Evolutionary conservation across 495 filamentous ascomycete species (phyloP), one percentile per base, ranked within the genome.

Genomic region (Xylaria acuta): DNA sequence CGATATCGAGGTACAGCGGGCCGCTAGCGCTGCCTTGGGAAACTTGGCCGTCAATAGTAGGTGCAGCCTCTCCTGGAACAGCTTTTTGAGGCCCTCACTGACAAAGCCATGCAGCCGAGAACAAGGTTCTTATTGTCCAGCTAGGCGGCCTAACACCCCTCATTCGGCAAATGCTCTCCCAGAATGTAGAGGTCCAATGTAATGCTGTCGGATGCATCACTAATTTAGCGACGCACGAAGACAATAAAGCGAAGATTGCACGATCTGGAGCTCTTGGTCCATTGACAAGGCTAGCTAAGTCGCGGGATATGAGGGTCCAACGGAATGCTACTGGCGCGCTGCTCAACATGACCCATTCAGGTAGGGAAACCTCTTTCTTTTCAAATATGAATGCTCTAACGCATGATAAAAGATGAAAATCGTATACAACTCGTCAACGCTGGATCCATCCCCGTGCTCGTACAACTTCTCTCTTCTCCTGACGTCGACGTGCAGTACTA

Each of bases 401-500:
- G 1, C 70, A 36, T 14, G 38, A 40, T 64, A 30, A 47, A 72
- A 97, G 96, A 98, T 82, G 96, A 98, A 79, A 99, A 99, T 80
- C 90, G 96, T 68, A 94, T 97, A 84, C 94, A 98, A 81, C 90
- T 99, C 36, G 96, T 99, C 62, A 95, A 96, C 71, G 97, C 96
- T 60, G 94, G 94, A 65, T 97, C 96, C 12, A 97, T 99, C 72
- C 97, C 96, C 5, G 96, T 98, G 11, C 89, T 99, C 18, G 96
- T 99, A 63, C 94, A 97, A 74, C 88, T 99, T 32, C 88, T 99
- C 43, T 94, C 92, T 18, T 98, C 95, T 45, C 81, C 90, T 27
- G 96, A 99, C 78, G 94, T 97, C 67, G 96, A 99, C 79, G 96
- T 99, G 20, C 96, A 99, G 84, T 99, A 99, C 82, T 99, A 99